Evolutionary conservation across 208 protist species (phyloP), one percentile per base, ranked within the genome.

Genomic region (Leishmania gerbilli): DNA sequence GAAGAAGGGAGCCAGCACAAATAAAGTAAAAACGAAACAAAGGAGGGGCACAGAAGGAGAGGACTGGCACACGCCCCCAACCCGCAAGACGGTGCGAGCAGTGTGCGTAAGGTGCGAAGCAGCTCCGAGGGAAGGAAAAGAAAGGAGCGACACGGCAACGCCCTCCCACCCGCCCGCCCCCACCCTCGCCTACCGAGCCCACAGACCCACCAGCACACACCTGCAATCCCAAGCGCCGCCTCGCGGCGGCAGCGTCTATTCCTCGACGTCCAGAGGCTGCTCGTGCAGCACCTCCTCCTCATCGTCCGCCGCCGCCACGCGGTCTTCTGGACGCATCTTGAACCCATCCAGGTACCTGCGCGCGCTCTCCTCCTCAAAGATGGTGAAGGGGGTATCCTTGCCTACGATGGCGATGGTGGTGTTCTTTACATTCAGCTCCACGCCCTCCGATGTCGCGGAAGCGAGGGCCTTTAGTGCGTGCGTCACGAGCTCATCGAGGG

Each of bases 391-490:
- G 8, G 81, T 90, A 81, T 97, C 95, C 69, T 95, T 92, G 79
- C 97, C 97, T 72, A 99, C 98, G 80, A 99, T 89, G 49, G 90
- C 92, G 79, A 99, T 95, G 3, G 96, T 92, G 21, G 93, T 96
- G 88, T 99, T 99, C 74, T 97, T 94, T 24, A 96, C 87, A 79
- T 92, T 99, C 62, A 99, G 89, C 65, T 98, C 92, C 13, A 97
- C 93, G 24, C 90, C 92, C 76, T 98, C 95, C 21, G 91, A 90
- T 21, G 95, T 94, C n/a, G 98, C 96, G 15, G 98, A 97, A 34
- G 94, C 90, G 15, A 99, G 92, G 15, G 98, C 98, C 83, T 93
- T 94, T 5, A 99, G 89, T 5, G 94, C 97, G 79, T 99, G 98
- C 49, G 82, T 85, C 24, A 99, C 93, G n/a, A 99, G 92, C 69